Conservation (phyloP, 176 grass and related monocot genomes). For the Raddia guianensis region DNA sequence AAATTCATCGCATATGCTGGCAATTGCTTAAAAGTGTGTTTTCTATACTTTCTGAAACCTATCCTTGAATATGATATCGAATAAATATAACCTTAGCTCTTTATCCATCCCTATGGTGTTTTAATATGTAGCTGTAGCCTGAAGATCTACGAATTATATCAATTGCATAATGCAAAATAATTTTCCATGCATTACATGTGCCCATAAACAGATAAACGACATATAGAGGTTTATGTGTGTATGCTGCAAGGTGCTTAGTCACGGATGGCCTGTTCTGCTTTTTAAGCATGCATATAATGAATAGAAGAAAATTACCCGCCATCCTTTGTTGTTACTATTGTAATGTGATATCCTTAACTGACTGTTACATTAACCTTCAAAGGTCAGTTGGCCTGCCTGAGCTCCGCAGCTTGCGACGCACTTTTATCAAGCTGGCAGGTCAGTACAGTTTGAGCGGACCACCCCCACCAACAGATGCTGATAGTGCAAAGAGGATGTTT, state of each 20-base stretch:
- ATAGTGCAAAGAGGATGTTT: conserved; percentile 91
- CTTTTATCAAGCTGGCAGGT: conserved; percentile 83
- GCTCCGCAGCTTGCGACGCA: conserved; percentile 77
- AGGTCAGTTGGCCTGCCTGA: conserved; percentile 82
- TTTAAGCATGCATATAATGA: neutral
- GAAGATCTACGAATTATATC: neutral
- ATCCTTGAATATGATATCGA: neutral
- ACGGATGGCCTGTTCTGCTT: neutral
- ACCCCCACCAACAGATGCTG: conserved; percentile 74
- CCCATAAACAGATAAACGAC: neutral
- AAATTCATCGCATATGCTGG: too few relatives aligned
- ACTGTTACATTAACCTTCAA: conserved; percentile 68
- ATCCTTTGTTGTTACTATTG: neutral
- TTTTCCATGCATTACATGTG: neutral
- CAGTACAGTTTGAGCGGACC: conserved; percentile 87
- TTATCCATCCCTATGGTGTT: neutral
- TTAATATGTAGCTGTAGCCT: neutral
- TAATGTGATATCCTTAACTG: conserved; percentile 55
- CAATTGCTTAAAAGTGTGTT: too few relatives aligned
- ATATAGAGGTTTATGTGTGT: neutral
- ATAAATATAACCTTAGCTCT: conserved; percentile 9
- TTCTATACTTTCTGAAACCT: too few relatives aligned
- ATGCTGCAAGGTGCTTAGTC: neutral
- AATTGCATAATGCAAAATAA: neutral
- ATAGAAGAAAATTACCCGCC: neutral